Percentiles rank a stretch among this genome's conserved stretches.
Evolutionary conservation across 306 rosid species (phyloP).

Genomic region (Morella rubra): DNA sequence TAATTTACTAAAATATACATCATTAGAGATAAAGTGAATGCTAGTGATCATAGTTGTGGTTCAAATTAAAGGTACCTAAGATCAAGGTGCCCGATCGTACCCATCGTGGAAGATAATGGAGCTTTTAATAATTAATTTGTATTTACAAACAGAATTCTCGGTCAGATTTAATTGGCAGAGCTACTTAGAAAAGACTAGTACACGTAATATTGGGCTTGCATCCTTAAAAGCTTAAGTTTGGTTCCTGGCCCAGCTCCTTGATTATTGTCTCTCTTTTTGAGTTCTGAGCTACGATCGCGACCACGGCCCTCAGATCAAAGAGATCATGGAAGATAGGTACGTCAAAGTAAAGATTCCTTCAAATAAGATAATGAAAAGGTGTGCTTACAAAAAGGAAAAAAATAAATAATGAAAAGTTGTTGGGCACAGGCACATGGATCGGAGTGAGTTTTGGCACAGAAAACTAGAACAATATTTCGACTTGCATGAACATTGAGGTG

Average conservation of each 20-base stretch:
- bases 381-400: too few relatives aligned
- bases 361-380: conserved; percentile 13
- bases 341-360: background rate
- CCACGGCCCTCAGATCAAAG: background rate
- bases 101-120: background rate
- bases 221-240: background rate
- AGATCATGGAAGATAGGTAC: background rate
- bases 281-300: background rate
- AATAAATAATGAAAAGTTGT: too few relatives aligned
- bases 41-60: background rate
- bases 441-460: conserved; percentile 37
- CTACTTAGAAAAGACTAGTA: too few relatives aligned
- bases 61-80: conserved; percentile 30
- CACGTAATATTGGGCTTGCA: too few relatives aligned
- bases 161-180: too few relatives aligned
- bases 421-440: conserved; percentile 38
- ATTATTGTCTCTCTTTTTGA: background rate
- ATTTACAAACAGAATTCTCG: too few relatives aligned
- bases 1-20: too few relatives aligned
- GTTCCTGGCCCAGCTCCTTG: background rate
- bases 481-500: background rate
- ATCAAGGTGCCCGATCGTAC: conserved; percentile 1
- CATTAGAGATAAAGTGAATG: too few relatives aligned
- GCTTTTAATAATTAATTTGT: background rate
- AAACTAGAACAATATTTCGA: conserved; percentile 20